These are phyloP conservation scores for Cronartium quercuum DNA, from an alignment of 1,284 basidiomycete species.

Conservation along the genomic window DNA sequence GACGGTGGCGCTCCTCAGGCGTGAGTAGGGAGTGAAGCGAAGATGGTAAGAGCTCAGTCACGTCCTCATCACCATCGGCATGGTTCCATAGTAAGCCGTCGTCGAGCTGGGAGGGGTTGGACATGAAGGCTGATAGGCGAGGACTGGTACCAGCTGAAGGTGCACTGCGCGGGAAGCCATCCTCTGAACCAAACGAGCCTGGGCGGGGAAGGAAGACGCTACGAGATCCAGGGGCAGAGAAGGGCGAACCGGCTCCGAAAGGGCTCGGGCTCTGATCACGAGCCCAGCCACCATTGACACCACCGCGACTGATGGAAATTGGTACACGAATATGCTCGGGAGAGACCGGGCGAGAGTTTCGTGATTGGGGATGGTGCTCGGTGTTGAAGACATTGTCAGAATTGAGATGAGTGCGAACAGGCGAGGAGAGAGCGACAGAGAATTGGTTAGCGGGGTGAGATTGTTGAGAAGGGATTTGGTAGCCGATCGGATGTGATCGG, in stretches of 20 bases:
- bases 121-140: background rate
- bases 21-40: slow-evolving; percentile 79
- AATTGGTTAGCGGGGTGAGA: slow-evolving; percentile 29
- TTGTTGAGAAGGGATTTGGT: slow-evolving; percentile 46
- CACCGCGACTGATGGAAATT: slow-evolving; percentile 51
- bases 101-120: background rate
- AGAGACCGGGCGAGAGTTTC: slow-evolving; percentile 28
- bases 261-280: slow-evolving; percentile 39
- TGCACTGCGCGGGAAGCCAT: slow-evolving; percentile 40
- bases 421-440: background rate
- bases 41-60: slow-evolving; percentile 71
- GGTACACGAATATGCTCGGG: slow-evolving; percentile 23
- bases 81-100: slow-evolving; percentile 15
- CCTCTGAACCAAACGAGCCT: slow-evolving; percentile 44
- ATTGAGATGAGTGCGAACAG: slow-evolving; percentile 42
- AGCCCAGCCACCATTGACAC: slow-evolving; percentile 55
- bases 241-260: slow-evolving; percentile 54
- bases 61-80: slow-evolving; percentile 50
- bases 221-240: slow-evolving; percentile 63
- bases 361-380: slow-evolving; percentile 10
- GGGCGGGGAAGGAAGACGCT: slow-evolving; percentile 56
- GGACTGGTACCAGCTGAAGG: slow-evolving; percentile 40
- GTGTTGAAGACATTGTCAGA: slow-evolving; percentile 39
- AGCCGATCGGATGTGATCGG: slow-evolving; percentile 53
- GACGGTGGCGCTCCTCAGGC: slow-evolving; percentile 67